Base-by-base conservation (phyloP, 1,284 basidiomycete species). In the Filobasidium uniguttulatum region DNA sequence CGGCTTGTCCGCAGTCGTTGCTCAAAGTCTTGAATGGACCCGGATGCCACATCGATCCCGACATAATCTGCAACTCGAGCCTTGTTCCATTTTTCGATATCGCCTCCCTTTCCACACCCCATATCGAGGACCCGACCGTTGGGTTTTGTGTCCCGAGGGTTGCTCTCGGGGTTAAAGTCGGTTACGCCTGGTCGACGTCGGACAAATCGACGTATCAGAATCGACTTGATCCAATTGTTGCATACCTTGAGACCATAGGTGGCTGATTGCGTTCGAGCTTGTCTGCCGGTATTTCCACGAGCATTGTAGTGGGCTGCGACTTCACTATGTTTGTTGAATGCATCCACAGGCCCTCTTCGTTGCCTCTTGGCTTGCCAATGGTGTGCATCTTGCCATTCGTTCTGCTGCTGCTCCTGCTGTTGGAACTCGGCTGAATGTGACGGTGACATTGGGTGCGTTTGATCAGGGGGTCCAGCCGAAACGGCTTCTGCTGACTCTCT, bases 211-310 rank as follows among this genome's bases (percentile, higher is more conserved):
- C 83, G 82, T 60, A 97, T 93, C 55, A 96, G 75, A 9, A 94
- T 87, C 12, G 86, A 88, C 69, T 97, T 97, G 60, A 96, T 82
- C 91, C 94, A 99, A 71, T 99, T 98, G 72, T 99, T 99, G 73
- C 97, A 98, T 65, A 80, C 86, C 68, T 93, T 91, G 50, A 99
- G 76, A 20, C 89, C 90, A 52, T 96, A 88, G 62, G 98, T 99
- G 29, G 90, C 88, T 5, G 90, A 96, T n/a, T 83, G 80, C 56
- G 79, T 77, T 31, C 94, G 82, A 56, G 83, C 80, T 8, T 80
- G 74, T 26, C 88, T 77, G 47, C 88, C 90, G 10, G 93, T 83
- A 54, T 99, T 90, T 3, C 85, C 87, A 9, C 94, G 80, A 37
- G 80, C 77, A 66, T 98, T 98, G 71, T 98, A 52, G 31, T 55